Evolutionary conservation across 169 alveolate genomes (phyloP).

Genomic region (Miamiensis avidus): DNA sequence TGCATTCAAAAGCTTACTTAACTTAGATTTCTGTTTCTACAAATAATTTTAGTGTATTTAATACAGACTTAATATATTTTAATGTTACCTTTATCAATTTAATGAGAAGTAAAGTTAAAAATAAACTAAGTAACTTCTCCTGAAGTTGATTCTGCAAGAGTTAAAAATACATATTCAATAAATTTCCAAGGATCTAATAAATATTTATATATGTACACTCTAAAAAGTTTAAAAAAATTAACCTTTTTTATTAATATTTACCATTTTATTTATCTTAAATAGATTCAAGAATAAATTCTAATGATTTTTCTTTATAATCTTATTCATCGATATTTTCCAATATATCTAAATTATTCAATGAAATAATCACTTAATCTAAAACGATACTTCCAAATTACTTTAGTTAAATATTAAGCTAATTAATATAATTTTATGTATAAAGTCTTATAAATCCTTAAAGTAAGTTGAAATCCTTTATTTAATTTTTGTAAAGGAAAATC

Average conservation of each 20-base stretch:
- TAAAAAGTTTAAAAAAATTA: too few relatives aligned
- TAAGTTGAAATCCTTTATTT: background rate
- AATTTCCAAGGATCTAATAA: background rate
- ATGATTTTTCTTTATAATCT: background rate
- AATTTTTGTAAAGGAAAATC: background rate
- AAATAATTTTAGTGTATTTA: too few relatives aligned
- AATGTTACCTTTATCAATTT: too few relatives aligned
- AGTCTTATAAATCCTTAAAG: too few relatives aligned
- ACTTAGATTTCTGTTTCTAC: too few relatives aligned
- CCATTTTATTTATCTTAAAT: background rate
- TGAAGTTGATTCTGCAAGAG: background rate
- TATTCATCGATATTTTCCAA: background rate
- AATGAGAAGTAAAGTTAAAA: too few relatives aligned
- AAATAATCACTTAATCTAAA: background rate
- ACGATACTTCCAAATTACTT: background rate
- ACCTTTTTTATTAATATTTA: background rate
- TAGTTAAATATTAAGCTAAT: background rate
- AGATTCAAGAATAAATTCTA: too few relatives aligned
- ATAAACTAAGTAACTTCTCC: background rate
- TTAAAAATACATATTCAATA: background rate
- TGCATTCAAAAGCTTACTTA: too few relatives aligned
- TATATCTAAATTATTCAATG: background rate
- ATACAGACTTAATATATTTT: too few relatives aligned
- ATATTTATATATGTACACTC: too few relatives aligned
- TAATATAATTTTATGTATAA: too few relatives aligned